Evolutionary conservation across 257 asterid species (phyloP), one percentile per base, ranked within the genome.

Genomic region (Lycium ferocissimum): DNA sequence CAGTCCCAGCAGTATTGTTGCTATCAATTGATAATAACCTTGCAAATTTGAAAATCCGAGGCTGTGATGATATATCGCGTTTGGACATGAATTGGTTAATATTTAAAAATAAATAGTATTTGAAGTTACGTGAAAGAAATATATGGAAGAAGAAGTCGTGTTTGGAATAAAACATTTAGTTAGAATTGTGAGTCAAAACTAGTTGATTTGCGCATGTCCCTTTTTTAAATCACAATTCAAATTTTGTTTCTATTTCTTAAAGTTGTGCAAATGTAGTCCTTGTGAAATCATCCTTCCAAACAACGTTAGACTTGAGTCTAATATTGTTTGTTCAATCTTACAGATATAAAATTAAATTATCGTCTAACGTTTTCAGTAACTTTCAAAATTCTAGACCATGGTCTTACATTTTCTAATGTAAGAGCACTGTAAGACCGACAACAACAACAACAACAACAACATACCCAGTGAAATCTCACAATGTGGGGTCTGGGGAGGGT

Each of bases 21-120:
- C 81, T 75, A 75, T 75, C 81, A 75, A 75, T 75, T 75, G 61
- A 75, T 47, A 75, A 22, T 49, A 75, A 75, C 61, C 12, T 47
- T 20, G 40, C 26, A 67, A 73, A 47, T 47, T 75, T 75, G 81
- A 75, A 73, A 73, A 20, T 47, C 9, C 12, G 4, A 0, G 81
- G 3, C 6, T 22, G 13, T 75, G 43, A 51, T 49, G 6, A 75
- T 75, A 47, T 75, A 75, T 49, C 37, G 22, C 1, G 12, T 67
- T 67, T 26, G 51, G 49, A 67, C 12, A 67, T 14, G 51, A 67
- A 17, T 37, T 37, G 12, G 37, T 67, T 67, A 22, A 67, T 14
- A 14, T 56, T 56, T 14, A 11, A 0, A 49, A 49, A 49, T 8
- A 9, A 49, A 7, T 7, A 26, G 33, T 49, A 49, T 49, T 49